A percentile compares a stretch with the other conserved stretches of the same genome.
Evolutionary conservation across 805 yeast species (phyloP).

Genomic region (Kuraishia hungarica): DNA sequence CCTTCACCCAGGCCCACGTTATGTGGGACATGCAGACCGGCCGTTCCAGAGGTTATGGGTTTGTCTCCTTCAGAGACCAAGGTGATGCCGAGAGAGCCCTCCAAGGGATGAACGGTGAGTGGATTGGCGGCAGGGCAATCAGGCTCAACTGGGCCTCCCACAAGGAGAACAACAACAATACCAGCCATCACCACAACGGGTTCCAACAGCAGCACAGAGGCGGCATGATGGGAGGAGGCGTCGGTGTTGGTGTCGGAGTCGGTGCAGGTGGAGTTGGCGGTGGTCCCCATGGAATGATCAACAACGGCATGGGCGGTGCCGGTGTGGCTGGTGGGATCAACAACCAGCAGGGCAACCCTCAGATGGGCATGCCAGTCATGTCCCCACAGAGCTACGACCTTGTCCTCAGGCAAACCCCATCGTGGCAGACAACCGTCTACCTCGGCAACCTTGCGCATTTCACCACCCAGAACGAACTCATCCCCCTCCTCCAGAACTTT

Average conservation of each 20-base stretch:
- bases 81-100: slow-evolving; percentile 71
- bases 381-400: slow-evolving; percentile 48
- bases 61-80: slow-evolving; percentile 63
- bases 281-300: slow-evolving; percentile 3
- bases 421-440: slow-evolving; percentile 81
- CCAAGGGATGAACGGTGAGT: slow-evolving; percentile 63
- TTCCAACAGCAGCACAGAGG: slow-evolving; percentile 3
- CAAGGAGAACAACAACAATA: slow-evolving; percentile 49
- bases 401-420: slow-evolving; percentile 70
- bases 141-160: slow-evolving; percentile 88
- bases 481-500: slow-evolving; percentile 67
- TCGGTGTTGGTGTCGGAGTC: too few species aligned
- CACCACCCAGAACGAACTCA: slow-evolving; percentile 63
- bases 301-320: slow-evolving; percentile 14
- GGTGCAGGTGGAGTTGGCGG: too few species aligned
- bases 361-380: slow-evolving; percentile 5
- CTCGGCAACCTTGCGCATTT: slow-evolving; percentile 78
- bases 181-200: slow-evolving; percentile 13
- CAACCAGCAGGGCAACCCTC: slow-evolving; percentile 1
- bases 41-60: slow-evolving; percentile 86
- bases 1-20: slow-evolving; percentile 77
- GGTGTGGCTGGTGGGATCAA: slow-evolving; percentile 8
- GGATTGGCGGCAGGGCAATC: slow-evolving; percentile 65
- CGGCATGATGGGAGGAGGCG: not conserved
- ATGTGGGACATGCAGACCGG: slow-evolving; percentile 98